phyloP scores from a whole-genome alignment of 345 rosid genomes.

The Kandelia obovata region DNA sequence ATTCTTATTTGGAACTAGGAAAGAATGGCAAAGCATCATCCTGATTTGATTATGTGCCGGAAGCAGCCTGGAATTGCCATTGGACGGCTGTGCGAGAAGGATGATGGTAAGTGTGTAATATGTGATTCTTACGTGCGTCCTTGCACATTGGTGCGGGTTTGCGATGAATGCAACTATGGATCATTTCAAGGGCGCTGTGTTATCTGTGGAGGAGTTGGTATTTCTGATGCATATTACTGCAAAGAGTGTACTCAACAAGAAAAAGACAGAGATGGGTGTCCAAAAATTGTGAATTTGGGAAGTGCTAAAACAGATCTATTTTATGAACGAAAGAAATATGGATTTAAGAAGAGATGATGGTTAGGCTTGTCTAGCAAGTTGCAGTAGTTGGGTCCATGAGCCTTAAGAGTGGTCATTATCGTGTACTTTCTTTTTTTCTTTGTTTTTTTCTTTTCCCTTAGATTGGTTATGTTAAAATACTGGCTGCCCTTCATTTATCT shows the following conservation, averaged over 20 bases:
- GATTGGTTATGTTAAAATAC: no score
- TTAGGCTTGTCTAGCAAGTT: no score
- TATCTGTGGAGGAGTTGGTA: constrained; percentile 70
- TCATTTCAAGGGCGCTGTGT: constrained; percentile 76
- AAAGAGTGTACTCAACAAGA: constrained; percentile 78
- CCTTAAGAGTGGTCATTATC: no score
- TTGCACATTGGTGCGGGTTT: constrained; percentile 66
- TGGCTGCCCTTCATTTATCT: no score
- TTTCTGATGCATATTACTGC: constrained; percentile 69
- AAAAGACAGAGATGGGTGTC: constrained; percentile 67
- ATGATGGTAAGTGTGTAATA: constrained; percentile 66
- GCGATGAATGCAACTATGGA: constrained; percentile 73
- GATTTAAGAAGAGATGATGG: constrained; percentile 48
- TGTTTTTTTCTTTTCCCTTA: no score
- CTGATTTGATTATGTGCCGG: constrained; percentile 72
- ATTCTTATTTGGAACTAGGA: background rate
- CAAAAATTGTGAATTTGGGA: constrained; percentile 64
- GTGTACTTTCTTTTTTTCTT: no score
- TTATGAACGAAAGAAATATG: constrained; percentile 62
- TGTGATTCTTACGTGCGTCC: constrained; percentile 78
- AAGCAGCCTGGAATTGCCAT: constrained; percentile 77
- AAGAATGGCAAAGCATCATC: constrained; percentile 71
- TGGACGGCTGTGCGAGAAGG: constrained; percentile 60
- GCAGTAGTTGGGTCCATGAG: no score
- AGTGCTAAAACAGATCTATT: constrained; percentile 63